Evolutionary conservation across 139 green algal species (phyloP).

Genomic region (Micromonas commoda): DNA sequence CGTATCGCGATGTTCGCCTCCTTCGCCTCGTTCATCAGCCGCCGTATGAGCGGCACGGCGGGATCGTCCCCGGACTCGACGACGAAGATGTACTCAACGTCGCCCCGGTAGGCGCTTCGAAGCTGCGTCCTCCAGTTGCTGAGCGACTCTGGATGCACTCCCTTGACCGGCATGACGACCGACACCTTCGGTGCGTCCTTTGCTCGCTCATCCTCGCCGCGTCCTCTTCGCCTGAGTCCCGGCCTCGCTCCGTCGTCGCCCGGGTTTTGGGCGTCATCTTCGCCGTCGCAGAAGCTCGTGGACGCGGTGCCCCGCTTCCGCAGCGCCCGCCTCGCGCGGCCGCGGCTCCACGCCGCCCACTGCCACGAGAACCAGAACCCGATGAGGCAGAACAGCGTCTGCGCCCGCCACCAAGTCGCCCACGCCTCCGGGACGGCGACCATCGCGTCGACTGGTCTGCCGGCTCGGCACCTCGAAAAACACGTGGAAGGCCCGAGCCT

Average conservation of each 20-base stretch:
- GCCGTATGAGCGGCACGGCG: not conserved
- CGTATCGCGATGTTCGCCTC: no score
- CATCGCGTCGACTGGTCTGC: not conserved
- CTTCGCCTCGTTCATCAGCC: slow-evolving; percentile 1
- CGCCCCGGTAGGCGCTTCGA: not conserved
- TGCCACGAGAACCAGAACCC: not conserved
- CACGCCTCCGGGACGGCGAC: no score
- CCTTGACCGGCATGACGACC: not conserved
- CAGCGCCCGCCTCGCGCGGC: not conserved
- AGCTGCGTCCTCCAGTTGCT: slow-evolving; percentile 13
- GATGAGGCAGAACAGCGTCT: no score
- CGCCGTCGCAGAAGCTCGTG: not conserved
- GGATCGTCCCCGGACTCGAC: slow-evolving; percentile 14
- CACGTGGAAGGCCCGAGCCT: no score
- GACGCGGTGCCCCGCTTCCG: not conserved
- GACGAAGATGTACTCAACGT: slow-evolving; percentile 11
- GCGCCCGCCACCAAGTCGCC: no score
- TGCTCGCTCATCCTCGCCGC: not conserved
- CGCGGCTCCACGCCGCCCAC: not conserved
- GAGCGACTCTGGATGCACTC: not conserved
- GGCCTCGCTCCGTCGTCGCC: not conserved
- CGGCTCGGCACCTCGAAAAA: no score
- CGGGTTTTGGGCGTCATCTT: not conserved
- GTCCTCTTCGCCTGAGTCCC: not conserved
- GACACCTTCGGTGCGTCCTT: not conserved